Evolutionary conservation across 2,329 filamentous ascomycete genomes (phyloP), one percentile per base, ranked within the genome.

Genomic region (Nothopassalora personata): DNA sequence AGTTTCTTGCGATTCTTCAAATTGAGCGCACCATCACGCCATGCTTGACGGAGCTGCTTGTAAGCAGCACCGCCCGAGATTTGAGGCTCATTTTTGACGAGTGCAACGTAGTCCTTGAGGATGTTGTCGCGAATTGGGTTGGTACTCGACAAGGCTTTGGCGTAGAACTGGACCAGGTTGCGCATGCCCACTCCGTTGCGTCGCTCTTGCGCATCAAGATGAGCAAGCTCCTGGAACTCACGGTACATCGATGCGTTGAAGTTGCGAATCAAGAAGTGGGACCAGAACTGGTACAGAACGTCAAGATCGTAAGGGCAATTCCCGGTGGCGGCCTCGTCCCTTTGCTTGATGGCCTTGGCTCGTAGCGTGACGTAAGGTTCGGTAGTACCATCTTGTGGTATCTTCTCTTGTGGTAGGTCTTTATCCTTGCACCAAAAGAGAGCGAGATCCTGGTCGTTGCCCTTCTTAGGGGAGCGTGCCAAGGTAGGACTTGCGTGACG

Each of bases 161-260:
- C 80, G 72, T 89, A 89, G 72, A 86, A 90, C 50, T 82, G 81
- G 66, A 89, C 76, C 57, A 91, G 77, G 70, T 82, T 82, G 59
- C 79, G 79, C 69, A 89, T 76, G 52, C 88, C 88, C 63, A 76
- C 76, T 60, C 77, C 76, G 60, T 79, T 79, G 68, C 76, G 75
- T 67, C 77, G 77, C 63, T 80, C 73, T 58, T 74, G 72, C 57
- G 81, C 78, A 74, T 91, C 88, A 70, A 86, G 83, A 61, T 86
- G 75, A 57, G 88, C 88, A 71, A 83, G 80, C 67, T 78, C 77
- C 64, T 84, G 83, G 76, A 91, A 91, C 72, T 91, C 88, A 70
- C 83, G 78, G 76, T 91, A 91, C 84, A 92, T 89, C 70, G 78
- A 79, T 59, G 81, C 79, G 73, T 91, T 89, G 81, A 91, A 91